phyloP scores from a whole-genome alignment of 805 yeast genomes.

The Clavispora phyllophila region DNA sequence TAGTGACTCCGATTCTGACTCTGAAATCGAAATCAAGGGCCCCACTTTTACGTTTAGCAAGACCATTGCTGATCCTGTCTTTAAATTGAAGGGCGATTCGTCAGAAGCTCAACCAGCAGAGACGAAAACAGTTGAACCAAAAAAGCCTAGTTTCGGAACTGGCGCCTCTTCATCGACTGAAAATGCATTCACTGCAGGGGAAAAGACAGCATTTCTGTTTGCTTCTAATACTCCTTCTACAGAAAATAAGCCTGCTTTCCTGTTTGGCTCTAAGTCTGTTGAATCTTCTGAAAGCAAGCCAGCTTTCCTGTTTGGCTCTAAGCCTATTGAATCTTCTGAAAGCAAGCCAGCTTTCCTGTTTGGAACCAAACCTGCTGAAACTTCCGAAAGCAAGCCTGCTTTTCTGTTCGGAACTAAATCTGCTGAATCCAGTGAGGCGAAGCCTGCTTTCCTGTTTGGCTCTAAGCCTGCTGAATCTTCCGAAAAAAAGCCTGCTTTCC shows the following conservation, averaged over 20 bases:
- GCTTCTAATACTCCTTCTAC: conserved; percentile 14
- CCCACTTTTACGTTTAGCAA: conserved; percentile 54
- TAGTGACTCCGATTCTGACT: conserved; percentile 51
- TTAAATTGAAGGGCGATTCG: conserved; percentile 12
- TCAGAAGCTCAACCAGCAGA: not conserved
- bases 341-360: not conserved
- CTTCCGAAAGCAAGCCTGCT: conserved; percentile 2
- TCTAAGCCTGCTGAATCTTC: conserved; percentile 1
- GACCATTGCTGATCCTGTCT: conserved; percentile 31
- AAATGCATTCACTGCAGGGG: not conserved
- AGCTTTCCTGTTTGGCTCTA: conserved; percentile 18
- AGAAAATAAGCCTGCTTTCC: conserved; percentile 13
- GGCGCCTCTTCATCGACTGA: not conserved
- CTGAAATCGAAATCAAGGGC: conserved; percentile 66
- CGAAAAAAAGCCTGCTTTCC: conserved; percentile 9
- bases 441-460: conserved; percentile 2
- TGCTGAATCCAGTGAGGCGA: conserved; percentile 4
- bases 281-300: conserved; percentile 7
- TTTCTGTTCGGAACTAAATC: conserved; percentile 7
- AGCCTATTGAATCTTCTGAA: conserved; percentile 10
- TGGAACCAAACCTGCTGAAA: not conserved
- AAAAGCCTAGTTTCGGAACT: not conserved
- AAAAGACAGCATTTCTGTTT: conserved; percentile 15
- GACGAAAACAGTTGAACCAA: not conserved
- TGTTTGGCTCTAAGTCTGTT: conserved; percentile 6